A percentile compares a stretch with the other conserved stretches of the same genome.
phyloP scores from a whole-genome alignment of 2,329 filamentous ascomycete species.

The Diaporthe ilicicola region DNA sequence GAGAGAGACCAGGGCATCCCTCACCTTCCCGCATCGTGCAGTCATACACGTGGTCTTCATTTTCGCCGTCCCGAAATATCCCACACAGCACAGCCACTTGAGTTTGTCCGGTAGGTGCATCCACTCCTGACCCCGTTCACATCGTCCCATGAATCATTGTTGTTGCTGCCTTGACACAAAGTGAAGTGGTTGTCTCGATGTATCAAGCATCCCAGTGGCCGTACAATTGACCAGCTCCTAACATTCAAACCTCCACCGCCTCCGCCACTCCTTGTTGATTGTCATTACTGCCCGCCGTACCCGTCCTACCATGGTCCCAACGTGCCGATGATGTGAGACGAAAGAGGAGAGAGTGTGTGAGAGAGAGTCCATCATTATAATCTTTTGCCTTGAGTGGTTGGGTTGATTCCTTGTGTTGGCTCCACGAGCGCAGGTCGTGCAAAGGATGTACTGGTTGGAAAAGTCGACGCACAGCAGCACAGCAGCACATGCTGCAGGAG shows the following conservation, averaged over 20 bases:
- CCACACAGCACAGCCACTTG: not conserved
- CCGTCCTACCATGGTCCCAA: not conserved
- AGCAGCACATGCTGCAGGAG: not conserved
- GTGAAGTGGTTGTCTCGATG: not conserved
- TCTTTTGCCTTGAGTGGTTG: not conserved
- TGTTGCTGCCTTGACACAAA: not conserved
- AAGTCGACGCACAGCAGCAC: not conserved
- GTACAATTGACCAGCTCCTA: not conserved
- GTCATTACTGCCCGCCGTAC: not conserved
- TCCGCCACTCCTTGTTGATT: not conserved
- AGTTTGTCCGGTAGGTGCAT: not conserved
- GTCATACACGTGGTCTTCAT: not conserved
- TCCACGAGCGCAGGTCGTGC: not conserved
- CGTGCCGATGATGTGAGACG: not conserved
- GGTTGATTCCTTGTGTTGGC: not conserved
- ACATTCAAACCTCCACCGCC: no score
- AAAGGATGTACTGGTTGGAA: not conserved
- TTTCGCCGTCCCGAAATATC: not conserved
- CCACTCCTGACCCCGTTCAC: not conserved
- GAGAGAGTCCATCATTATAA: not conserved
- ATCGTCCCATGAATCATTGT: not conserved
- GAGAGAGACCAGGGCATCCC: not conserved
- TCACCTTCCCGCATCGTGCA: not conserved
- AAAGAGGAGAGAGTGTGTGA: not conserved
- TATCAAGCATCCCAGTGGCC: not conserved